A percentile compares a stretch with the other conserved stretches of the same genome.
Evolutionary conservation across 2,329 filamentous ascomycete genomes (phyloP).

Genomic region (Talaromyces marneffei): DNA sequence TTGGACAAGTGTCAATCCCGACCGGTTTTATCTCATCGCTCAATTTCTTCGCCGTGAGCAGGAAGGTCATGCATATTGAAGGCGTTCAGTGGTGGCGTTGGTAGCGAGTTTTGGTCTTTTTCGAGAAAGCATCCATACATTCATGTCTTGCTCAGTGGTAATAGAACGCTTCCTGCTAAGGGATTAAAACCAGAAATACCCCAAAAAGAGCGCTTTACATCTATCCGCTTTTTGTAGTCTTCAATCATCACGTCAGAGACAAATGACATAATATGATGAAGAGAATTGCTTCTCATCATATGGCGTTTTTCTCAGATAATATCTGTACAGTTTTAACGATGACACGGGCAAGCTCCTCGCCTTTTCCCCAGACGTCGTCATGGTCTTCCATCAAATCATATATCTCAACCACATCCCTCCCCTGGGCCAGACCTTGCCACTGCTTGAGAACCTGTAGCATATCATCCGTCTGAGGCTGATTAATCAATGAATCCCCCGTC

Average conservation of each 20-base stretch:
- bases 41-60: not conserved
- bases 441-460: conserved; percentile 49
- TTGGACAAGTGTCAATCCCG: not conserved
- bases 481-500: conserved; percentile 37
- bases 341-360: conserved; percentile 35
- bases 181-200: not conserved
- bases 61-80: conserved; percentile 9
- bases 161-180: conserved; percentile 9
- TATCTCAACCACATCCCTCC: conserved; percentile 36
- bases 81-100: conserved; percentile 12
- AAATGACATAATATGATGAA: not conserved
- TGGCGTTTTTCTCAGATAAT: conserved; percentile 13
- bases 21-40: not conserved
- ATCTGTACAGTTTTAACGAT: conserved; percentile 29
- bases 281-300: not conserved
- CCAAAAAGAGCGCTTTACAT: not conserved
- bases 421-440: conserved; percentile 42
- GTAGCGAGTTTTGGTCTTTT: conserved; percentile 4
- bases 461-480: conserved; percentile 30
- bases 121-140: conserved; percentile 1
- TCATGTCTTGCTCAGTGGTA: conserved; percentile 3
- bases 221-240: not conserved
- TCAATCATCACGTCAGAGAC: not conserved
- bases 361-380: conserved; percentile 39
- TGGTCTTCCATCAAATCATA: conserved; percentile 34